Base-by-base conservation (phyloP, 2,329 filamentous ascomycete genomes). In the Neofusicoccum cordaticola region DNA sequence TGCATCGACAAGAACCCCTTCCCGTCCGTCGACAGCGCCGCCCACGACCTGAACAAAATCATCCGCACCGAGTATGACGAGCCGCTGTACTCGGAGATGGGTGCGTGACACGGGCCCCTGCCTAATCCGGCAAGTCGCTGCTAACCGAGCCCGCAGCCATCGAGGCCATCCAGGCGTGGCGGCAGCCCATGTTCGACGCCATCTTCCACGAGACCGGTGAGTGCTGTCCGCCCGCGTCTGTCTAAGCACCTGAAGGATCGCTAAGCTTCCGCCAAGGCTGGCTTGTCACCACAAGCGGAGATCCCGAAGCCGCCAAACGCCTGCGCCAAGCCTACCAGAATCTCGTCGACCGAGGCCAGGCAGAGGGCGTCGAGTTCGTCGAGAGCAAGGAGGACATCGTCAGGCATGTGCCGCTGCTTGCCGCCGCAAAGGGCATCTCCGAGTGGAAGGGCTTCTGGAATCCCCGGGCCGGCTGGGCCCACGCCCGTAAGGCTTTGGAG, bases 1-100 rank as follows among this genome's bases (percentile, higher is more conserved):
- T 69, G 74, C 17, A 72, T 74, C 35, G 73, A 75, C 56, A 66
- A 65, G 44, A 65, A 66, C 31, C 64, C 45, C 7, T 52, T 65
- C 27, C 63, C 63, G 8, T 60, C 58, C 4, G 58, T 65, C 13
- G 67, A 66, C 48, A 58, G 50, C 42, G 64, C 64, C 15, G 56
- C 64, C 15, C 57, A 65, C n/a, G 66, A 67, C 27, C 45, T 67
- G 63, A 69, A 69, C 66, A 69, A 69, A 27, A 69, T 69, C 50
- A 67, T 69, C 44, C 64, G 66, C 37, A 67, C 67, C 57, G 67
- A 69, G 57, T 69, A 69, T 19, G 65, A 67, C 37, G 66, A 69
- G 48, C 65, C 66, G 17, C 61, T 67, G 12, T 69, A 69, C 57
- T 63, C 66, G 13, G 64, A 66, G 12, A 67, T 68, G 67, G 63